A percentile compares a stretch with the other conserved stretches of the same genome.
Conservation (phyloP, 2,329 filamentous ascomycete species). For the Botrytis cinerea region DNA sequence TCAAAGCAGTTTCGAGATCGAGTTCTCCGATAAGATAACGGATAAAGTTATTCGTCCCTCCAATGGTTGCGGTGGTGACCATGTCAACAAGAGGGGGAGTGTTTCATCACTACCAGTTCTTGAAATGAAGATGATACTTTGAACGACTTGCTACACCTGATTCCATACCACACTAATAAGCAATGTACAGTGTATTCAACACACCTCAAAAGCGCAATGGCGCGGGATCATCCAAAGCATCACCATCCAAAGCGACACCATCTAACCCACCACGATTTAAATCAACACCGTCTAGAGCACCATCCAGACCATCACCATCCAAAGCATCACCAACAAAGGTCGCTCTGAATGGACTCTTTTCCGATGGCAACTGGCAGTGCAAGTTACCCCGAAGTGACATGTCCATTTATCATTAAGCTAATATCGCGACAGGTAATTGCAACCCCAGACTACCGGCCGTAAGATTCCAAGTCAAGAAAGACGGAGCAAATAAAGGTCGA, state of each 20-base stretch:
- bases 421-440: constrained; percentile 24
- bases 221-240: constrained; percentile 1
- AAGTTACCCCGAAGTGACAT: not conserved
- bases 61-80: constrained; percentile 14
- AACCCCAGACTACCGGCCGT: constrained; percentile 25
- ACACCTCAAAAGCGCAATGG: constrained; percentile 23
- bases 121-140: not conserved
- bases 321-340: constrained; percentile 16
- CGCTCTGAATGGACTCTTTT: constrained; percentile 26
- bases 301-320: constrained; percentile 7
- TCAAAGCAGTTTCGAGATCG: not conserved
- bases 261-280: not conserved
- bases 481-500: constrained; percentile 52
- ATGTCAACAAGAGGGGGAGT: constrained; percentile 13
- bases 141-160: not conserved
- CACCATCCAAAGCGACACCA: constrained; percentile 5
- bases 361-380: constrained; percentile 26
- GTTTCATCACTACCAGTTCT: not conserved
- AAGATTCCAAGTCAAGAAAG: constrained; percentile 48
- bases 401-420: no score
- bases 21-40: constrained; percentile 9
- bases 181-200: constrained; percentile 10
- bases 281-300: not conserved
- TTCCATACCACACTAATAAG: not conserved
- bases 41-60: not conserved